A percentile compares a stretch with the other conserved stretches of the same genome.
Evolutionary conservation across 768 basidiomycete species (phyloP).

Genomic region (Sarcodon aspratus): DNA sequence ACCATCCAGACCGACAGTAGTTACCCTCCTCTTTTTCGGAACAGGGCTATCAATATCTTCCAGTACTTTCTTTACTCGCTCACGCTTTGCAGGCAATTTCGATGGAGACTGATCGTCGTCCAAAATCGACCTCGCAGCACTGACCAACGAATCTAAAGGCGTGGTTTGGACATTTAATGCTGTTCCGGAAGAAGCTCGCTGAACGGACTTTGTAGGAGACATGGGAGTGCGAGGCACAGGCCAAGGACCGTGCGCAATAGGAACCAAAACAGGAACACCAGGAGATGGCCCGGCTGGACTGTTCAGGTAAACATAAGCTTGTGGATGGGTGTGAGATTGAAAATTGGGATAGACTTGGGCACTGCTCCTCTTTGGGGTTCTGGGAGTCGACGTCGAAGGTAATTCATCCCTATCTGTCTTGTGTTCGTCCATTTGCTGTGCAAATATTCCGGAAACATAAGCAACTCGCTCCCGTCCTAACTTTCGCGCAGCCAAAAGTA

Average conservation of each 20-base stretch:
- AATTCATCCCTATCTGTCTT: background rate
- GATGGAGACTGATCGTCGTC: background rate
- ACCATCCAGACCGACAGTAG: background rate
- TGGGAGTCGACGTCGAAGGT: background rate
- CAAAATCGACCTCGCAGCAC: background rate
- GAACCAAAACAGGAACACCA: background rate
- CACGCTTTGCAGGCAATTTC: background rate
- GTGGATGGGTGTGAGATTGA: background rate
- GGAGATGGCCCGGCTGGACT: background rate
- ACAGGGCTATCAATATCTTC: background rate
- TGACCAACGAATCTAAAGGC: background rate
- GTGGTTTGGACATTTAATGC: background rate
- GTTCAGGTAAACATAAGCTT: background rate
- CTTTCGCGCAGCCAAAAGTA: conserved; percentile 60
- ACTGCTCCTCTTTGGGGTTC: background rate
- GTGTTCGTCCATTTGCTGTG: too few species aligned
- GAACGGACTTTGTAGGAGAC: background rate
- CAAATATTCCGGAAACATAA: background rate
- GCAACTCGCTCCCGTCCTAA: conserved; percentile 53
- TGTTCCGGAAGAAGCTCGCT: background rate
- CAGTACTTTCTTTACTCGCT: background rate
- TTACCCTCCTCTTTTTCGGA: background rate
- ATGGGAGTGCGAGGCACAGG: background rate
- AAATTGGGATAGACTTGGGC: background rate
- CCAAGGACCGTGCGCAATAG: background rate